Percentiles rank a stretch among this genome's conserved stretches.
These are phyloP conservation scores for Corylus americana DNA, from an alignment of 306 rosid genomes.

Conservation along the genomic window DNA sequence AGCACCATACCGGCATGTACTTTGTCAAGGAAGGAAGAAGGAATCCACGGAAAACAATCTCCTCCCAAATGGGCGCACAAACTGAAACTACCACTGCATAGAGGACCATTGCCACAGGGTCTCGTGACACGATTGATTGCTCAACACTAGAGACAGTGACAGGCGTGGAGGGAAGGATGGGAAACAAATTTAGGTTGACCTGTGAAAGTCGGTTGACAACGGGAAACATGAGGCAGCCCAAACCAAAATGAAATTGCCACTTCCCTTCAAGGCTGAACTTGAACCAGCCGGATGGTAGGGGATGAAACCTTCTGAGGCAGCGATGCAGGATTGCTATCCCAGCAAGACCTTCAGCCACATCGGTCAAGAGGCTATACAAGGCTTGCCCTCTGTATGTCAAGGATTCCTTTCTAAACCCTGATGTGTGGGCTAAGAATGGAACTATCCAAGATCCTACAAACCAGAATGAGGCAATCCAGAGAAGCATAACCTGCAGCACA, in stretches of 20 bases:
- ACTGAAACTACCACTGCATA: slow-evolving; percentile 59
- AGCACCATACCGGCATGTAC: slow-evolving; percentile 61
- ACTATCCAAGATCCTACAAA: slow-evolving; percentile 66
- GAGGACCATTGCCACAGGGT: slow-evolving; percentile 62
- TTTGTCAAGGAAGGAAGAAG: slow-evolving; percentile 63
- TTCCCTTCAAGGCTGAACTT: slow-evolving; percentile 48
- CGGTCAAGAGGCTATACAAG: slow-evolving; percentile 57
- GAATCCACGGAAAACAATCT: slow-evolving; percentile 63
- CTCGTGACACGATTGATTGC: slow-evolving; percentile 60
- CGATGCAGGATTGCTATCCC: slow-evolving; percentile 53
- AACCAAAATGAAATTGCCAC: slow-evolving; percentile 53
- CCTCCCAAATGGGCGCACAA: slow-evolving; percentile 65
- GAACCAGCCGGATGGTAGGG: slow-evolving; percentile 60
- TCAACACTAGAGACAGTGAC: slow-evolving; percentile 58
- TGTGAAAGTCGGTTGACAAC: slow-evolving; percentile 54
- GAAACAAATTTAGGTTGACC: slow-evolving; percentile 52
- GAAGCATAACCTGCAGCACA: slow-evolving; percentile 60
- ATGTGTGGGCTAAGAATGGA: slow-evolving; percentile 51
- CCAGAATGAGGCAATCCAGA: slow-evolving; percentile 66
- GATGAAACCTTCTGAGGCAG: slow-evolving; percentile 51
- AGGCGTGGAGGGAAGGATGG: slow-evolving; percentile 51
- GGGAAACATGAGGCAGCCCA: slow-evolving; percentile 66
- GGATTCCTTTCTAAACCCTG: slow-evolving; percentile 58
- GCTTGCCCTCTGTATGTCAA: slow-evolving; percentile 65
- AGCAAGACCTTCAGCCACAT: slow-evolving; percentile 52